A percentile compares a stretch with the other conserved stretches of the same genome.
Evolutionary conservation across 805 yeast species (phyloP).

Genomic region (Tetrapisispora fleetii): DNA sequence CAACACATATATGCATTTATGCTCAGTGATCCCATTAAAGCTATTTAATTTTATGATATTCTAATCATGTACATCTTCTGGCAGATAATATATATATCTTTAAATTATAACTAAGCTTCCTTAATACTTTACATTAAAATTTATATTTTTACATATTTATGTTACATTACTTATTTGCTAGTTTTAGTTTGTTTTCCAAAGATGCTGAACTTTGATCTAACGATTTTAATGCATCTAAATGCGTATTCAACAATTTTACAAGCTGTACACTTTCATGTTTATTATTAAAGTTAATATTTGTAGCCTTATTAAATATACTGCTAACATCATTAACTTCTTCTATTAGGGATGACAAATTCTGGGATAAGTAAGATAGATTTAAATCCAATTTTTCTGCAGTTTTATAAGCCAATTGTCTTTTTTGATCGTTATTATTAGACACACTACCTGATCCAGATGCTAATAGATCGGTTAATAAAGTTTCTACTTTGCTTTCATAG

Average conservation of each 20-base stretch:
- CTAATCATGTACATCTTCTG: no score
- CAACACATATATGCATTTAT: no score
- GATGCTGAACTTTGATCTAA: constrained; percentile 64
- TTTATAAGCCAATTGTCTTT: constrained; percentile 80
- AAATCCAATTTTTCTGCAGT: constrained; percentile 80
- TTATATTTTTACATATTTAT: not conserved
- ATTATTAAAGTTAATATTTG: constrained; percentile 24
- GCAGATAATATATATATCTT: not conserved
- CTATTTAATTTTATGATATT: no score
- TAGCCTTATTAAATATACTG: constrained; percentile 64
- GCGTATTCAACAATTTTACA: constrained; percentile 74
- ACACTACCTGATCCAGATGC: constrained; percentile 19
- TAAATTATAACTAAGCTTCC: not conserved
- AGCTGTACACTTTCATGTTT: constrained; percentile 47
- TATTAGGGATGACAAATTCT: constrained; percentile 64
- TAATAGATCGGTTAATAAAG: constrained; percentile 29
- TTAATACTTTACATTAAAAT: not conserved
- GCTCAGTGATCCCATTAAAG: no score
- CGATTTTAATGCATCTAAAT: constrained; percentile 81
- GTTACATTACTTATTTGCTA: not conserved
- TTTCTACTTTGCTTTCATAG: constrained; percentile 48
- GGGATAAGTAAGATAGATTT: constrained; percentile 66
- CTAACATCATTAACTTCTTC: constrained; percentile 77
- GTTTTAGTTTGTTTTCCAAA: constrained; percentile 56
- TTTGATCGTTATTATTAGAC: constrained; percentile 50